Conservation (phyloP, 495 filamentous ascomycete genomes). For the Glutinoglossum americanum region DNA sequence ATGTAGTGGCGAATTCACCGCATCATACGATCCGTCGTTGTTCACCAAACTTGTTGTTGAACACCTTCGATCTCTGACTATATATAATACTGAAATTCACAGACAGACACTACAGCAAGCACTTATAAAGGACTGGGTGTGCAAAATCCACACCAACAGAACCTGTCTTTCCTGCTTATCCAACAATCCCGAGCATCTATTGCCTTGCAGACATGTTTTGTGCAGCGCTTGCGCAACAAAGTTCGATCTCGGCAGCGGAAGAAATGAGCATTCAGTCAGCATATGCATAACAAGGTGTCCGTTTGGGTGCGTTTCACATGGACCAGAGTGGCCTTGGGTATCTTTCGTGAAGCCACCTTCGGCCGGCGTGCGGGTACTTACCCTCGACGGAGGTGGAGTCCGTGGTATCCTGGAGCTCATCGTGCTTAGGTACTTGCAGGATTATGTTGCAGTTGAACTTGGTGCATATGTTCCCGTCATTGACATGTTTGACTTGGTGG, state of each 20-base stretch:
- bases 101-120: not conserved
- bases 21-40: not conserved
- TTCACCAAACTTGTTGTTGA: not conserved
- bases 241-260: not conserved
- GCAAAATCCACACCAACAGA: not conserved
- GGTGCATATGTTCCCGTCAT: not conserved
- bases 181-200: not conserved
- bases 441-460: not conserved
- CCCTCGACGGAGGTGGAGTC: not conserved
- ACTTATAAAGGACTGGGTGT: not conserved
- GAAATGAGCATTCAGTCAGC: not conserved
- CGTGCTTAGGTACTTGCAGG: not conserved
- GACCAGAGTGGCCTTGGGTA: not conserved
- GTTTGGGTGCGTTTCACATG: not conserved
- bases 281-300: not conserved
- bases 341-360: not conserved
- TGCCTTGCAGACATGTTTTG: not conserved
- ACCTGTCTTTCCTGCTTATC: not conserved
- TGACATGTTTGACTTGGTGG: not conserved
- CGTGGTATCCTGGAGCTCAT: not conserved
- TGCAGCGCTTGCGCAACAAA: not conserved
- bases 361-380: not conserved
- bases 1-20: not conserved
- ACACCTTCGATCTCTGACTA: not conserved
- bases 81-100: not conserved